phyloP scores from a whole-genome alignment of 768 basidiomycete genomes.

The Tricholoma hemisulphureum region DNA sequence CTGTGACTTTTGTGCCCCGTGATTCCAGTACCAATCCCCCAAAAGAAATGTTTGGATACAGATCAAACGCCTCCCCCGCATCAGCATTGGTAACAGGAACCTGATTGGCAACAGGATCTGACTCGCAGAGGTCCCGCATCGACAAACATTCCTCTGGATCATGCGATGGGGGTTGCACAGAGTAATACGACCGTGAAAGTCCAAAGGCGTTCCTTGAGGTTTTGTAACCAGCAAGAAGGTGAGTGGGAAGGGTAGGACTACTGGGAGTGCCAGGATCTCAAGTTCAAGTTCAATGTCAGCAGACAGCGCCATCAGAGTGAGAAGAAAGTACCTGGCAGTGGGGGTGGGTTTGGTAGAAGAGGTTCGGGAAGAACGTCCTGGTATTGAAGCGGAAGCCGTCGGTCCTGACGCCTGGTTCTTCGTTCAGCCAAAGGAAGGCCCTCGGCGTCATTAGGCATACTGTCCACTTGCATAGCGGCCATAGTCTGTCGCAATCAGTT shows the following conservation, averaged over 20 bases:
- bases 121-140: not conserved
- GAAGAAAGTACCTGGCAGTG: too few species aligned
- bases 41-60: constrained; percentile 12
- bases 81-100: not conserved
- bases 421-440: too few species aligned
- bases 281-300: not conserved
- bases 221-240: not conserved
- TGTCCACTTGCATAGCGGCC: too few species aligned
- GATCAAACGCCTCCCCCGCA: not conserved
- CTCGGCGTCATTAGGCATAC: too few species aligned
- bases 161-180: not conserved
- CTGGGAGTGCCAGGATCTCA: not conserved
- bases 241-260: too few species aligned
- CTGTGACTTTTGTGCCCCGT: constrained; percentile 5
- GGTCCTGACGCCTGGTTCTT: too few species aligned
- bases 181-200: not conserved
- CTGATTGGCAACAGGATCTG: not conserved
- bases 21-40: constrained; percentile 11
- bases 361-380: too few species aligned
- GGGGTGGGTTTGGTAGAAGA: too few species aligned
- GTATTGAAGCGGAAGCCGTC: too few species aligned
- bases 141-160: not conserved
- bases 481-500: too few species aligned
- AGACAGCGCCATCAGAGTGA: not conserved
- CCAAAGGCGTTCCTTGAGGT: not conserved